Percentiles rank a stretch among this genome's conserved stretches.
Evolutionary conservation across 2,329 filamentous ascomycete genomes (phyloP).

Genomic region (Polytolypa hystricis): DNA sequence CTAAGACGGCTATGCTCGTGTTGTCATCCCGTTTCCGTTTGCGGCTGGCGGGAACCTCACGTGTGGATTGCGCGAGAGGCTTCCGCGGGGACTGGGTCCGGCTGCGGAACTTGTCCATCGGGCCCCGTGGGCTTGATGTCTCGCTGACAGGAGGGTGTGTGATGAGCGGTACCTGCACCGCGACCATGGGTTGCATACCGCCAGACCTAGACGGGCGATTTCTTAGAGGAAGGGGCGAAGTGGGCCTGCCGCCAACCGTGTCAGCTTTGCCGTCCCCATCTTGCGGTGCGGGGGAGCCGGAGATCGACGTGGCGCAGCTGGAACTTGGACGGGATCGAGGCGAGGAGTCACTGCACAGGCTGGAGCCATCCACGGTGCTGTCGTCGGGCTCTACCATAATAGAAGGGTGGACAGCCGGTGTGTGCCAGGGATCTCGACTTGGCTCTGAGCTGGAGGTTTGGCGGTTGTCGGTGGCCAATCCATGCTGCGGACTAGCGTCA

Average conservation of each 20-base stretch:
- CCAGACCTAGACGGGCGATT: not conserved
- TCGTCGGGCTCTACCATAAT: too few relatives aligned
- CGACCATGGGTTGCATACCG: not conserved
- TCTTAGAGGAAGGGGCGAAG: not conserved
- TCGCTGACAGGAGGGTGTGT: not conserved
- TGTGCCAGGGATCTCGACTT: too few relatives aligned
- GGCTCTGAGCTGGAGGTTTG: too few relatives aligned
- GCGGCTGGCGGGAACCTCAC: not conserved
- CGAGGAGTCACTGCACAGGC: not conserved
- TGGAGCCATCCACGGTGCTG: too few relatives aligned
- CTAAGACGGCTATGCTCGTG: not conserved
- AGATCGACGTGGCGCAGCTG: not conserved
- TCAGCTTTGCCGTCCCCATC: not conserved
- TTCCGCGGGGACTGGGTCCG: not conserved
- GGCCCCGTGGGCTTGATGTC: not conserved
- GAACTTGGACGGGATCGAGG: not conserved
- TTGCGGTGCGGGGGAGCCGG: not conserved
- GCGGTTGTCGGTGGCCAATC: too few relatives aligned
- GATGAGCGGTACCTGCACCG: not conserved
- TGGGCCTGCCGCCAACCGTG: not conserved
- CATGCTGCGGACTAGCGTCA: too few relatives aligned
- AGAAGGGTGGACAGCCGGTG: too few relatives aligned
- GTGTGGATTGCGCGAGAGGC: not conserved
- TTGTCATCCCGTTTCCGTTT: not conserved
- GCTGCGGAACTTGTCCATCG: not conserved